Conservation (phyloP, 2,329 filamentous ascomycete species). For the Talaromyces sp. region DNA sequence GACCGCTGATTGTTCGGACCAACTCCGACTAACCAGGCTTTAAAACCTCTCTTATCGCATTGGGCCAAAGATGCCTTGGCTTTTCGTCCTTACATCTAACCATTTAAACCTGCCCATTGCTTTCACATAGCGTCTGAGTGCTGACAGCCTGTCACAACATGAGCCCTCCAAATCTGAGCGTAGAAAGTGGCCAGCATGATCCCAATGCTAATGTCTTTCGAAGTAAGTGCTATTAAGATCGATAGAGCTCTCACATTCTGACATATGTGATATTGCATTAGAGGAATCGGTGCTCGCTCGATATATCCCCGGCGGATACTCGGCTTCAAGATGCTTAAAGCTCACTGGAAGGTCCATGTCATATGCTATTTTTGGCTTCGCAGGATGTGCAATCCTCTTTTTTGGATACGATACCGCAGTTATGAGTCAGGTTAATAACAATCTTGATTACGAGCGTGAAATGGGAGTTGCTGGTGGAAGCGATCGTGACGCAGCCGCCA, state of each 20-base stretch:
- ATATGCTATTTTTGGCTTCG: conserved; percentile 1
- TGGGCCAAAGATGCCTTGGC: background rate
- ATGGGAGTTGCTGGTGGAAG: conserved; percentile 17
- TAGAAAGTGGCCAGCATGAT: background rate
- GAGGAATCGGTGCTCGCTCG: background rate
- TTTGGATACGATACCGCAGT: conserved; percentile 20
- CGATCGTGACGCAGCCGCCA: conserved; percentile 17
- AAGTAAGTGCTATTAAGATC: background rate
- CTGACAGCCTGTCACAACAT: background rate
- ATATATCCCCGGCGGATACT: background rate
- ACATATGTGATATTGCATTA: background rate
- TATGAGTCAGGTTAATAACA: conserved; percentile 23
- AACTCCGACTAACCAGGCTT: background rate
- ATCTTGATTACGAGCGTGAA: conserved; percentile 18
- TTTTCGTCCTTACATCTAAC: background rate
- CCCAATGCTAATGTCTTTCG: background rate
- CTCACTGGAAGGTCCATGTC: background rate
- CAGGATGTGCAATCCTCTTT: conserved; percentile 17
- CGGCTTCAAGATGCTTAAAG: background rate
- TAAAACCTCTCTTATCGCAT: background rate
- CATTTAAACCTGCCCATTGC: background rate
- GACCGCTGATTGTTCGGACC: background rate
- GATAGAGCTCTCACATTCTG: background rate
- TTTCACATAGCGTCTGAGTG: background rate
- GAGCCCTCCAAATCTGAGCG: background rate